Percentiles rank a stretch among this genome's conserved stretches.
Conservation (phyloP, 2,329 filamentous ascomycete genomes). For the Penicillium sumatraense region DNA sequence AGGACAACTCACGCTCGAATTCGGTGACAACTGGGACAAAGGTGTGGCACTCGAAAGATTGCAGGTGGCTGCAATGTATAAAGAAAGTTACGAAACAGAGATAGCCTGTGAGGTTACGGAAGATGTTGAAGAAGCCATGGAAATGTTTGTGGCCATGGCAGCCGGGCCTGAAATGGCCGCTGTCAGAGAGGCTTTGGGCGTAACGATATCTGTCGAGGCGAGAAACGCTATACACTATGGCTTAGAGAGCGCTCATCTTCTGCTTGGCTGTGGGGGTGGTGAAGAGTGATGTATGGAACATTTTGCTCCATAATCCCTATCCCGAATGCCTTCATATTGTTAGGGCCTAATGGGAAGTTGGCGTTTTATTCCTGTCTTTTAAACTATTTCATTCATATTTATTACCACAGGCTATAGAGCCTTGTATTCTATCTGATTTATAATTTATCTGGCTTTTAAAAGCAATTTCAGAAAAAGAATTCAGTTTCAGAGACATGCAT, state of each 20-base stretch:
- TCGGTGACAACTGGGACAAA: neutral
- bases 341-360: no score
- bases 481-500: no score
- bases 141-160: neutral
- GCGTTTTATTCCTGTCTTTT: no score
- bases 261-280: neutral
- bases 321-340: no score
- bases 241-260: neutral
- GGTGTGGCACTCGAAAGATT: neutral
- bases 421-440: no score
- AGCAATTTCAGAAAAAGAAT: no score
- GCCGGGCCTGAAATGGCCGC: neutral
- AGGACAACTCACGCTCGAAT: neutral
- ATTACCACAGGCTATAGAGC: no score
- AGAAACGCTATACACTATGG: neutral
- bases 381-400: no score
- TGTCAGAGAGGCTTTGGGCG: neutral
- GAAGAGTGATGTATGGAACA: neutral
- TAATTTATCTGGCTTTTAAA: no score
- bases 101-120: neutral
- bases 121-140: neutral
- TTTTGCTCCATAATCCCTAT: neutral
- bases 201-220: neutral
- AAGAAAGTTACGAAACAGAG: neutral
- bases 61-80: neutral